Base-by-base conservation (phyloP, 1,139 yeast species). In the Pichia sp. region DNA sequence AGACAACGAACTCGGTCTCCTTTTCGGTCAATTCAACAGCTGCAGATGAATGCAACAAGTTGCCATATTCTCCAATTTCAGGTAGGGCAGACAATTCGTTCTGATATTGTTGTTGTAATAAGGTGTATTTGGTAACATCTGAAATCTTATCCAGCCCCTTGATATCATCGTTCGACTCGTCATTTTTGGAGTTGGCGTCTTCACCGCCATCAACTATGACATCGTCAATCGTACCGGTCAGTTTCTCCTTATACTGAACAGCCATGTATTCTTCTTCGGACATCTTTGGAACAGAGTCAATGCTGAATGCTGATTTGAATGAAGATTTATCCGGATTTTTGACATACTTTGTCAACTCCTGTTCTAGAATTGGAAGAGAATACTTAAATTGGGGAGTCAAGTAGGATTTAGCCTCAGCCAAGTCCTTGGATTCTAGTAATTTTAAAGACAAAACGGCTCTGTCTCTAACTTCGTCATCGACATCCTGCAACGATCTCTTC, bases 401-500 rank as follows among this genome's bases (percentile, higher is more conserved):
- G 59, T 85, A 80, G 40, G 62, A 63, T 43, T 75, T 70, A 51
- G 78, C 79, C 49, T 75, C 72, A 41, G 76, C 72, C 52, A 73
- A 69, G 41, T 74, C 76, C 16, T 74, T 76, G 8, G 61, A 54
- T 8, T 65, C 61, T 36, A 89, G 79, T 58, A 91, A 80, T 59
- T 81, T 79, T 65, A 91, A 75, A 3, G 96, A 84, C 59, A 93
- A 75, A 2, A 96, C 89, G 8, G 99, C 97, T 67, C 99, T 84
- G 68, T 93, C 99, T 74, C 99, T 88, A 40, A 95, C 99, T 71
- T 93, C 99, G 70, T 93, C 99, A 67, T 93, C 96, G 46, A 77
- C 80, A 70, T 93, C 99, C 60, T 82, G 87, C 62, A 87, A 78
- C 62, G 96, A 90, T 71, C 98, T 84, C 54, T 79, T 77, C 62